A percentile compares a stretch with the other conserved stretches of the same genome.
These are phyloP conservation scores for Cicer yamashitae DNA, from an alignment of 306 rosid species.

Conservation along the genomic window DNA sequence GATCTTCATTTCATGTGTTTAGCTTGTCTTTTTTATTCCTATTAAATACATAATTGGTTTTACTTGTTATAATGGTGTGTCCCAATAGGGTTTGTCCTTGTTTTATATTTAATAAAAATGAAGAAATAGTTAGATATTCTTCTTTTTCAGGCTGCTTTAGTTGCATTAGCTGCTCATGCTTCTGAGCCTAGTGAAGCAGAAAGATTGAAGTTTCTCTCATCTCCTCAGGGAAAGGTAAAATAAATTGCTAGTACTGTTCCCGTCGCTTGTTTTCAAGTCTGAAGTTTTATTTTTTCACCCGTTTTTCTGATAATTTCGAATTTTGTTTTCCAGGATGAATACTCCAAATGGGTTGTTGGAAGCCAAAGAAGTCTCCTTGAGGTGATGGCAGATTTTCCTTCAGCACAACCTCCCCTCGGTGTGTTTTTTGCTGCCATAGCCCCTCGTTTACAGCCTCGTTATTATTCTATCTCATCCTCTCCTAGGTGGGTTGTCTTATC, in stretches of 20 bases:
- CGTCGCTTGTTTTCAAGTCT: constrained; percentile 12
- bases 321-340: constrained; percentile 76
- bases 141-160: constrained; percentile 73
- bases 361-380: constrained; percentile 95
- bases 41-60: background rate
- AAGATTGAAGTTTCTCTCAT: constrained; percentile 76
- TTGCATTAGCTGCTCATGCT: constrained; percentile 90
- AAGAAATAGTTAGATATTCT: constrained; percentile 12
- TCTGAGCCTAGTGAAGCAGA: constrained; percentile 81
- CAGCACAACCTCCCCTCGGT: constrained; percentile 91
- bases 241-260: constrained; percentile 10
- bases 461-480: constrained; percentile 96
- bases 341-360: constrained; percentile 86
- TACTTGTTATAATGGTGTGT: constrained; percentile 16
- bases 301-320: constrained; percentile 16
- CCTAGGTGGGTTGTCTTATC: constrained; percentile 68
- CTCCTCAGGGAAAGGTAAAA: constrained; percentile 89
- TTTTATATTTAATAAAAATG: constrained; percentile 6
- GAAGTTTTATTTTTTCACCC: background rate
- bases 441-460: constrained; percentile 93
- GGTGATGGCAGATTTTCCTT: constrained; percentile 92
- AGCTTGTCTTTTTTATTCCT: constrained; percentile 14
- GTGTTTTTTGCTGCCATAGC: constrained; percentile 95
- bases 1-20: constrained; percentile 26
- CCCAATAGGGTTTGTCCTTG: constrained; percentile 13